Evolutionary conservation across 2,329 filamentous ascomycete species (phyloP), one percentile per base, ranked within the genome.

Genomic region (Colletotrichum magnum): DNA sequence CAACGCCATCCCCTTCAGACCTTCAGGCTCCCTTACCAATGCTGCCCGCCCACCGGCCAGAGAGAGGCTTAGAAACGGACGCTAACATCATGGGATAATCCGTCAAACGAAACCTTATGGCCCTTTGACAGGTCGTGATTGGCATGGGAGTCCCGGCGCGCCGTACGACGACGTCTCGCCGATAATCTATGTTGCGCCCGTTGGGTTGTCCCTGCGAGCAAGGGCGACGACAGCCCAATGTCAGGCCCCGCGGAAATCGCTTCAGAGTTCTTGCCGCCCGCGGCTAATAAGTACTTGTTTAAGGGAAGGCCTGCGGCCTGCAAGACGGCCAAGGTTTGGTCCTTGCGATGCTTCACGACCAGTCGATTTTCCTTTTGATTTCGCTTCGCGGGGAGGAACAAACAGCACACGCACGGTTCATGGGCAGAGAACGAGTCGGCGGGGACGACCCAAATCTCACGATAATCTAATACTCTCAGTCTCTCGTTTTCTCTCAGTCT

Each of bases 141-240:
- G 41, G 52, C 50, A 69, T 65, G 54, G 61, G 32, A 12, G 16
- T 24, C 61, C 66, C 58, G 43, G 51, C 21, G 26, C 56, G 48
- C 56, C 18, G 50, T 6, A 54, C 47, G 60, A 54, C 47, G 60
- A 50, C 61, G 60, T 47, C 26, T 28, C 28, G 48, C n/a, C 7
- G 21, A 4, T 41, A 39, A 12, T 28, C 15, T 45, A 6, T 12
- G 15, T 45, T 48, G 52, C 59, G 45, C 59, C 36, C 52, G 53
- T 64, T 58, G 39, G 59, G 53, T 39, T 52, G 26, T 61, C 58
- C 58, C 58, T 52, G 58, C 18, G 1, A 51, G 28, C 5, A 32
- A 7, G 28, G 58, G 21, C 21, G 21, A 24, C 21, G 41, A 52
- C n/a, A 15, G 45, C 16, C 52, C 45, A 58, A 58, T 43, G 21